phyloP scores from a whole-genome alignment of 495 filamentous ascomycete species.

The Talaromyces trachyspermus region DNA sequence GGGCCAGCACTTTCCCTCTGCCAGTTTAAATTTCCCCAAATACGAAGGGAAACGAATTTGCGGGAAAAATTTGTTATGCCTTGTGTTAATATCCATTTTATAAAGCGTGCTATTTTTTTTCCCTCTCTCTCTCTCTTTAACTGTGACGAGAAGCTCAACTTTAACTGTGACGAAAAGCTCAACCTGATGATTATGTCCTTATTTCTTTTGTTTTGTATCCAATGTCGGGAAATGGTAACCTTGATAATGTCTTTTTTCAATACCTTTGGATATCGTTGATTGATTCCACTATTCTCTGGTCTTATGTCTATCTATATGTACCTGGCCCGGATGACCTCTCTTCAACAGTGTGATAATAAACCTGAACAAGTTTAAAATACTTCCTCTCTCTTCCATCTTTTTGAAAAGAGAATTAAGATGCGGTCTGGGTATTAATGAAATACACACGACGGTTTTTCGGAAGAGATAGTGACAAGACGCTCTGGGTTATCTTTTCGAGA shows the following conservation, averaged over 20 bases:
- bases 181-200: conserved; percentile 4
- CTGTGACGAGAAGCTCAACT: not conserved
- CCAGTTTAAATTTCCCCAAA: conserved; percentile 65
- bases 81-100: not conserved
- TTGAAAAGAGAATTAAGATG: no score
- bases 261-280: not conserved
- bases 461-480: no score
- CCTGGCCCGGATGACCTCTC: not conserved
- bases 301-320: not conserved
- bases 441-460: no score
- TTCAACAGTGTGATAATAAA: conserved; percentile 9
- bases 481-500: no score
- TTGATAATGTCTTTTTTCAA: not conserved
- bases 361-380: conserved; percentile 3
- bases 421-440: no score
- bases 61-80: not conserved
- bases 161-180: no score
- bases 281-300: not conserved
- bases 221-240: not conserved
- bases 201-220: not conserved
- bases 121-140: no score
- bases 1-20: conserved; percentile 89
- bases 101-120: conserved; percentile 3
- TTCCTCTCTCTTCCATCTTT: not conserved
- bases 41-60: not conserved